Base-by-base conservation (phyloP, 257 asterid genomes). In the Mentha longifolia region DNA sequence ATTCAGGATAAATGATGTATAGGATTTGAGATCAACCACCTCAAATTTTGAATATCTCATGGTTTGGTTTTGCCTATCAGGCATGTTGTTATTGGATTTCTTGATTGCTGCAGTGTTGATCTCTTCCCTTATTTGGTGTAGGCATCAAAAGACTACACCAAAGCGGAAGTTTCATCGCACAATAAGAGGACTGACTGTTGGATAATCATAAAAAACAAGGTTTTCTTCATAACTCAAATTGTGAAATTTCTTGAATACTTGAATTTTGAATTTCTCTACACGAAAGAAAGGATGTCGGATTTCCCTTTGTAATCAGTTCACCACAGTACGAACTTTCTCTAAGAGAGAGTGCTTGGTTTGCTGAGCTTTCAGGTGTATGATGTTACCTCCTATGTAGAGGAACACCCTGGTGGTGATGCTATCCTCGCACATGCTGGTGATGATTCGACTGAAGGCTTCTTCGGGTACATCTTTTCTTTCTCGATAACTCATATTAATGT, bases 331-430 rank as follows among this genome's bases (percentile, higher is more conserved):
- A 57, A 13, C 39, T 56, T 56, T 56, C 61, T 56, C 63, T 57
- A 30, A 57, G 10, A 30, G 30, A 25, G 35, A 63, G 50, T 9
- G 46, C 51, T 37, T 31, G 9, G 5, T 61, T 72, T 45, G 7
- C 66, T 15, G 52, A 47, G 39, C 42, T 70, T 73, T 7, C 75
- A 95, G 99, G 98, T 95, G 39, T 95, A 85, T 43, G 99, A 95
- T 83, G 96, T 95, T 70, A 88, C 98, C 39, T 78, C 97, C 16
- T 95, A 89, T 39, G 96, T 95, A 9, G 99, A 95, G 82, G 98
- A 89, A 74, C 99, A 95, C 75, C 99, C 99, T 5, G 99, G 99
- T 50, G 99, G 99, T 52, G 97, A 95, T 79, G 98, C 96, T 72
- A 95, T 95, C 77, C 83, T 95, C 47, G 80, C 68, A 6, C 96